Base-by-base conservation (phyloP, 139 green algal species). In the Micromonas pusilla region DNA sequence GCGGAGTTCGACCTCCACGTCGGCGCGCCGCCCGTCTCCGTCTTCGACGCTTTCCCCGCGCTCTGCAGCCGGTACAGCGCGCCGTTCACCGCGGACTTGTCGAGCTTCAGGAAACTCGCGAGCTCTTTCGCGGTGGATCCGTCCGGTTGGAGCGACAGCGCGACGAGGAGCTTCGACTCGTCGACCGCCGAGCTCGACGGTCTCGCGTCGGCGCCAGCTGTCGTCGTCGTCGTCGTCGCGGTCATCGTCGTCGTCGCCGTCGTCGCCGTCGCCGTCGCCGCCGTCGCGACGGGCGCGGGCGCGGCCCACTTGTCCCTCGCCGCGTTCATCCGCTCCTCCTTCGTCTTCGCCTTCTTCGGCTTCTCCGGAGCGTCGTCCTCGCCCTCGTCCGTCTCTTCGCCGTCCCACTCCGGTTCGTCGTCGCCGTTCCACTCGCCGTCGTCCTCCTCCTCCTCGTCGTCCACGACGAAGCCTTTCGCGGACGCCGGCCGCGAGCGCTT, bases 51-150 rank as follows among this genome's bases (percentile, higher is more conserved):
- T 19, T 38, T 64, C 20, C 68, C 68, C 21, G 23, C 1, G 34
- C 6, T n/a, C 68, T 34, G 19, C 37, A 28, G 30, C 68, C 25
- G 1, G 36, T 75, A 75, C 68, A 75, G 53, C 2, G 53, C 33
- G 34, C 31, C 28, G 53, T 75, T 75, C 20, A 75, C 68, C 25
- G 6, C 68, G 1, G 26, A 36, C 68, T 75, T 75, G 33, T 62
- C 68, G 3, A 63, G 23, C 68, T 75, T 75, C 21, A 32, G 28
- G 21, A 62, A 60, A 16, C 53, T 23, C 37, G 68, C 34, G 37
- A 75, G 52, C 0, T 5, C 6, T 4, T 75, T 75, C 1, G 68
- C 68, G 23, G 37, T 53, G 19, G 26, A 21, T 3, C 68, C 68
- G 68, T 75, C 68, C 4, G 34, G 34, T 5, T 70, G 23, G 31